Percentiles rank a stretch among this genome's conserved stretches.
These are phyloP conservation scores for Populus pruinosa DNA, from an alignment of 345 rosid genomes.

Conservation along the genomic window DNA sequence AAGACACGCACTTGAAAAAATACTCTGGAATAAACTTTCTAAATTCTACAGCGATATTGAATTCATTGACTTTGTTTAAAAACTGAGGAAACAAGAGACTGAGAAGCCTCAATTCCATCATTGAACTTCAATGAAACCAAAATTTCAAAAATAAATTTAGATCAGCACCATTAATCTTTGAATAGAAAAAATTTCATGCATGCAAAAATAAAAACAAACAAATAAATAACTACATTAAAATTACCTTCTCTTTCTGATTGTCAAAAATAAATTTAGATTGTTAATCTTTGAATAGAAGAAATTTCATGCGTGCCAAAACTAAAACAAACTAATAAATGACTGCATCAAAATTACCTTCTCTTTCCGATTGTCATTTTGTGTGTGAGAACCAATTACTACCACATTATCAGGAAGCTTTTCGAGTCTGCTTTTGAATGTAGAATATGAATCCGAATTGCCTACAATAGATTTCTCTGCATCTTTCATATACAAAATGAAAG, in stretches of 20 bases:
- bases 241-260: constrained; percentile 78
- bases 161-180: neutral
- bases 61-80: neutral
- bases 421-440: constrained; percentile 61
- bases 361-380: constrained; percentile 60
- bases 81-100: neutral
- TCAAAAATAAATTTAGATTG: constrained; percentile 17
- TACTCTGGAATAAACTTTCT: neutral
- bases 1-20: neutral
- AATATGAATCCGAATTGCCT: constrained; percentile 59
- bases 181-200: neutral
- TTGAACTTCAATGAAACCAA: neutral
- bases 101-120: neutral
- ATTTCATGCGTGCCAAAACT: neutral
- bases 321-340: neutral
- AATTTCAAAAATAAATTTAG: neutral
- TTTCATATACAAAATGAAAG: constrained; percentile 88
- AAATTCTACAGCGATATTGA: neutral
- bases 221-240: neutral
- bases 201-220: neutral
- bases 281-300: neutral
- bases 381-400: constrained; percentile 73
- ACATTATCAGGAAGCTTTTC: constrained; percentile 77
- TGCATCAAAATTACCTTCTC: constrained; percentile 64
- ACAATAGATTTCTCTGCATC: constrained; percentile 85